Evolutionary conservation across 306 rosid genomes (phyloP), one percentile per base, ranked within the genome.

Genomic region (Carpinus fangiana): DNA sequence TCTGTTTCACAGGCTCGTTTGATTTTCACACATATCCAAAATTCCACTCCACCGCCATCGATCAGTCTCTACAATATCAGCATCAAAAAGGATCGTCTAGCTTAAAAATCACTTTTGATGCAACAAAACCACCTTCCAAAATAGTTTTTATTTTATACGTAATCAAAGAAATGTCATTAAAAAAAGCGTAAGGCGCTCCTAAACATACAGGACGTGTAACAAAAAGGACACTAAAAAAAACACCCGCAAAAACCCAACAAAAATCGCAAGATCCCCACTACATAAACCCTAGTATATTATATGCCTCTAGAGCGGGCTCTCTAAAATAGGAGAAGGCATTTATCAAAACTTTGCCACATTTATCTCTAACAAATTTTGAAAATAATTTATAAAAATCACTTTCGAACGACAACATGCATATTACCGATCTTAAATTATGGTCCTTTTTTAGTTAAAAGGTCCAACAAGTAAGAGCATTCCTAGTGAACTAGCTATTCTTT

Each of bases 1-100:
- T 92, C 96, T 0, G 98, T 92, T 83, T 94, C 98, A 61, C 97
- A 94, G 0, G 90, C 69, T 6, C 88, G 87, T 75, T 94, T 94
- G 5, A 94, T 90, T 74, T 2, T 80, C 9, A 94, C 79, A 34
- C 89, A 88, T 0, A 76, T 75, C 98, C 98, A 94, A 17, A 26
- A 36, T 0, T 73, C 86, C 2, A 94, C 81, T 0, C 3, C 62
- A 0, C 95, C 98, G 13, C 92, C 98, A 20, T 83, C 70, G 21
- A 86, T 23, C 97, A 92, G 79, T 94, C 82, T 94, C 98, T 94
- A 77, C 72, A 86, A 45, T 28, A 70, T 0, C 34, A 56, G 18
- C 69, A 26, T 51, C 36, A 34, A 21, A 21, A 10, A 66, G 4
- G 21, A 38, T 11, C 8, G 53, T 79, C 55, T 47, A 61, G 48